These are phyloP conservation scores for Tolypocladium tundrense DNA, from an alignment of 2,329 filamentous ascomycete genomes.

Conservation along the genomic window DNA sequence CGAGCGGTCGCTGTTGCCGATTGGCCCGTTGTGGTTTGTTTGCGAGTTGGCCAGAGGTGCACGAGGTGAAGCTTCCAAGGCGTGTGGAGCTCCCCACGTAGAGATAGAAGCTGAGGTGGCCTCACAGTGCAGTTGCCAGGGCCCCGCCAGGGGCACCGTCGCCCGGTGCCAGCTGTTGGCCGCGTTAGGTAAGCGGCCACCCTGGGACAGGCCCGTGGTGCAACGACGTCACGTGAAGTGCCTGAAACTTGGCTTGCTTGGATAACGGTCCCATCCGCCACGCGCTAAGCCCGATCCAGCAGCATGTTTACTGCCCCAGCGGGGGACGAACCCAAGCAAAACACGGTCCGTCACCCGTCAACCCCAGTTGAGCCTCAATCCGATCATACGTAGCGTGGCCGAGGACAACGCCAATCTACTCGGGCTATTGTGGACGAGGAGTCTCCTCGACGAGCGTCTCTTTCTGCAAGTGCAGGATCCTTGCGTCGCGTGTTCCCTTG, in stretches of 20 bases:
- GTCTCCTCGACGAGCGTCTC: not conserved
- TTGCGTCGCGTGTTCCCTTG: not conserved
- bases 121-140: slow-evolving; percentile 6
- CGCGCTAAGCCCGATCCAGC: slow-evolving; percentile 14
- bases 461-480: not conserved
- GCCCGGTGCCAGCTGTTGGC: not conserved
- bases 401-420: not conserved
- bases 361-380: slow-evolving; percentile 1
- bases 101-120: slow-evolving; percentile 24
- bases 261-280: not conserved
- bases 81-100: not conserved
- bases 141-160: not conserved
- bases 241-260: not conserved
- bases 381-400: not conserved
- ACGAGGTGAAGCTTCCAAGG: not conserved
- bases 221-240: slow-evolving; percentile 1
- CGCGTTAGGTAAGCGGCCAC: not conserved
- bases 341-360: slow-evolving; percentile 9
- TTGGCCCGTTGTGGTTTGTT: not conserved
- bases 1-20: slow-evolving; percentile 3
- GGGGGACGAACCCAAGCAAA: slow-evolving; percentile 10
- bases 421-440: not conserved
- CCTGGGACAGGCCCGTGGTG: not conserved
- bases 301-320: slow-evolving; percentile 19
- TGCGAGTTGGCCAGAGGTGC: not conserved